Evolutionary conservation across 805 yeast species (phyloP).

Genomic region (Nakazawaea peltata): DNA sequence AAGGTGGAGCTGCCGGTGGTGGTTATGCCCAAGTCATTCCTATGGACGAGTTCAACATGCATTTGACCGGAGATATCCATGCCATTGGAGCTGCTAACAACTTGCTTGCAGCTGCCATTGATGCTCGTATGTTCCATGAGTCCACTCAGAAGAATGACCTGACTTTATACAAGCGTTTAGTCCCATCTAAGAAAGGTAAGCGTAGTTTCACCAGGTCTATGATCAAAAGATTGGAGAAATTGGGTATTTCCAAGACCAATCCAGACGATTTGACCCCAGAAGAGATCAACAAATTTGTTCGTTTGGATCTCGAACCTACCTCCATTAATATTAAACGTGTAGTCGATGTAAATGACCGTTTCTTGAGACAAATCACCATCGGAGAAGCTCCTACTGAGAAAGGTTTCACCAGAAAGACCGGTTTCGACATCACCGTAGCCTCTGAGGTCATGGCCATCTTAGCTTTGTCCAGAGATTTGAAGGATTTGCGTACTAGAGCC

Average conservation of each 20-base stretch:
- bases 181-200: conserved; percentile 65
- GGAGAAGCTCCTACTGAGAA: conserved; percentile 80
- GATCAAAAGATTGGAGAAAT: conserved; percentile 56
- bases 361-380: conserved; percentile 67
- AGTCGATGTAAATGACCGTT: conserved; percentile 78
- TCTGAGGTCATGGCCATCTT: conserved; percentile 82
- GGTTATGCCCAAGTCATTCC: conserved; percentile 85
- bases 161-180: conserved; percentile 65
- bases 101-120: conserved; percentile 77
- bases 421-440: conserved; percentile 81
- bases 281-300: conserved; percentile 56
- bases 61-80: conserved; percentile 79
- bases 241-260: conserved; percentile 61
- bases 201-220: conserved; percentile 62
- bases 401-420: conserved; percentile 64
- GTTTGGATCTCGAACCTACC: conserved; percentile 71
- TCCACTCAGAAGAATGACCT: conserved; percentile 63
- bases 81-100: conserved; percentile 80
- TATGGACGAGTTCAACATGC: conserved; percentile 85
- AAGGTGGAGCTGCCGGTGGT: conserved; percentile 91
- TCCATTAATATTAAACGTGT: conserved; percentile 79
- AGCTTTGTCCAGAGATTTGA: conserved; percentile 62
- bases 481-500: conserved; percentile 66
- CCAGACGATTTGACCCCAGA: conserved; percentile 68
- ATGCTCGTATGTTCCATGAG: conserved; percentile 82